Base-by-base conservation (phyloP, 257 asterid species). In the Primulina huaijiensis region DNA sequence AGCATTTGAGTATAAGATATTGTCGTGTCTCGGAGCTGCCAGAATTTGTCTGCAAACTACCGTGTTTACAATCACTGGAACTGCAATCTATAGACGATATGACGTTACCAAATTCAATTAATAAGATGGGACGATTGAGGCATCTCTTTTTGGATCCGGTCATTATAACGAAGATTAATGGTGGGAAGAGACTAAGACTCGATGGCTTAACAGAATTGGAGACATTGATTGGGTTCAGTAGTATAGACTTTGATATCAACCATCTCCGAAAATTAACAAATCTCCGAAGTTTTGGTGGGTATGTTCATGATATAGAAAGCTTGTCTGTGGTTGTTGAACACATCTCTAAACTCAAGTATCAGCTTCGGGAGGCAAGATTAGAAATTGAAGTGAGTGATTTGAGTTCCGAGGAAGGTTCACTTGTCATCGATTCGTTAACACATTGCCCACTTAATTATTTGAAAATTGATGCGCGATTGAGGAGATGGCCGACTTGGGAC, bases 401-500 rank as follows among this genome's bases (percentile, higher is more conserved):
- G 3, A 20, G 25, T 64, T 21, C 31, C 43, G 71, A 58, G 21
- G 27, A 37, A 60, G 64, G 52, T 11, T 21, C 20, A 40, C 6
- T 2, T 59, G 11, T 55, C 12, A 35, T 7, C 58, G 2, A 64
- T 5, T 5, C 70, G 10, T 4, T 69, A 53, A 53, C 19, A 52
- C 14, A 27, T 52, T 23, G 16, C 7, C 57, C 62, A 12, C 25
- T 73, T 30, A 5, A 27, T n/a, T 0, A 0, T 0, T 35, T 72
- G 65, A 0, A 0, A 2, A 2, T 34, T 1, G 0, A 7, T 0
- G 17, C 23, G 8, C 5, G 9, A 10, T 19, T 67, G 34, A 9
- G 5, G 23, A 10, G 10, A 35, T 62, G 72, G 2, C 71, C 81
- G 9, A 3, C 2, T 2, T 60, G 62, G 37, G 73, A 71, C 60